Percentiles rank a stretch among this genome's conserved stretches.
These are phyloP conservation scores for Exophiala oligosperma DNA, from an alignment of 2,329 filamentous ascomycete species.

Conservation along the genomic window DNA sequence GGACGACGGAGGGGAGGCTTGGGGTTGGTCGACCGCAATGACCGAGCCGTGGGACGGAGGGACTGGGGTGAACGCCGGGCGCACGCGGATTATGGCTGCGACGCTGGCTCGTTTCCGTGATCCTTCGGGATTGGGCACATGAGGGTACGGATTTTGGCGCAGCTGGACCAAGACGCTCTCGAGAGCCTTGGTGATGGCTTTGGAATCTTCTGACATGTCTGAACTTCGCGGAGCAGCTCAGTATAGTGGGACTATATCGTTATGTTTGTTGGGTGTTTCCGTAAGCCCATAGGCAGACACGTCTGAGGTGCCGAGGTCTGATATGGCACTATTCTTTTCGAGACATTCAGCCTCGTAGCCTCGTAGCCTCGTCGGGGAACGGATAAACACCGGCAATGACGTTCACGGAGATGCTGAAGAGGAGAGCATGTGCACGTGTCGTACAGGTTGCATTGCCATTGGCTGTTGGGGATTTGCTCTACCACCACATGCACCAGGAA, in stretches of 20 bases:
- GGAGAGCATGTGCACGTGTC: neutral
- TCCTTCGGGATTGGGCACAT: constrained; percentile 46
- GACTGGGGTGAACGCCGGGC: constrained; percentile 58
- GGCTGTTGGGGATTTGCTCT: neutral
- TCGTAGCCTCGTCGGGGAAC: neutral
- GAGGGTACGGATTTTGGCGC: constrained; percentile 39
- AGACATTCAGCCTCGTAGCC: neutral
- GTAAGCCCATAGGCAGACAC: no score
- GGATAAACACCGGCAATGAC: neutral
- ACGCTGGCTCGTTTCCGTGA: constrained; percentile 65
- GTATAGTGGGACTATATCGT: no score
- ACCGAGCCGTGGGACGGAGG: constrained; percentile 37
- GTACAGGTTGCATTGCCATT: neutral
- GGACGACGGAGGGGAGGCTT: constrained; percentile 27
- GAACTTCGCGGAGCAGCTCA: no score
- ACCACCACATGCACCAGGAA: no score
- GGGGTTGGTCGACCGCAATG: constrained; percentile 17
- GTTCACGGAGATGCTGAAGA: neutral
- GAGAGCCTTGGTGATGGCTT: constrained; percentile 23
- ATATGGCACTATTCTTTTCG: no score
- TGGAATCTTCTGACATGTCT: constrained; percentile 20
- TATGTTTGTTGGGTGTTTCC: no score
- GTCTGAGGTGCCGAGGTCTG: no score
- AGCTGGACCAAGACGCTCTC: constrained; percentile 22
- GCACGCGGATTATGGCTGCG: constrained; percentile 63